Evolutionary conservation across 2,329 filamentous ascomycete genomes (phyloP).

Genomic region (Microsporum canis): DNA sequence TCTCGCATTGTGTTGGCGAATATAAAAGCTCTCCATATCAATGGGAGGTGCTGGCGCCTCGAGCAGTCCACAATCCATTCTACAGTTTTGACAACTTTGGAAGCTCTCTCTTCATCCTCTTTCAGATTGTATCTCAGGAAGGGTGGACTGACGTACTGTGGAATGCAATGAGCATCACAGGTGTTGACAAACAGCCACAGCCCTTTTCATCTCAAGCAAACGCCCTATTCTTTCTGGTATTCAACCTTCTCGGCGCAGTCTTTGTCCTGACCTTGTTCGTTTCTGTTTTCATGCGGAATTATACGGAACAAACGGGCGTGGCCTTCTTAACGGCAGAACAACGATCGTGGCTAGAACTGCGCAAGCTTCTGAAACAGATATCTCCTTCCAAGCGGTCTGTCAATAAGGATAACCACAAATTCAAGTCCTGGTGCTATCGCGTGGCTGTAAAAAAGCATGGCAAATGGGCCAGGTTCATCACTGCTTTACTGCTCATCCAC

Average conservation of each 20-base stretch:
- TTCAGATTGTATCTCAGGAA: conserved; percentile 97
- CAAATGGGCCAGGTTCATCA: conserved; percentile 77
- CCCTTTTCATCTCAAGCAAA: conserved; percentile 65
- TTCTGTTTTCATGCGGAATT: conserved; percentile 99
- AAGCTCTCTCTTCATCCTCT: conserved; percentile 88
- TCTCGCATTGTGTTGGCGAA: conserved; percentile 74
- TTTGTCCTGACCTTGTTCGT: conserved; percentile 97
- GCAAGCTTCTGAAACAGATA: conserved; percentile 84
- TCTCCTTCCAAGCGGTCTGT: conserved; percentile 89
- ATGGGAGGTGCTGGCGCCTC: conserved; percentile 75
- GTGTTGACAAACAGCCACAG: conserved; percentile 59
- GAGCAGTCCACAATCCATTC: conserved; percentile 67
- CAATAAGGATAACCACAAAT: conserved; percentile 60
- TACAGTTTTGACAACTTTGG: conserved; percentile 94
- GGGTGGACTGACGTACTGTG: conserved; percentile 95
- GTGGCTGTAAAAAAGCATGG: conserved; percentile 89
- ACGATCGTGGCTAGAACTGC: conserved; percentile 87
- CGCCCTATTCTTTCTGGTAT: conserved; percentile 85
- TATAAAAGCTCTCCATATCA: conserved; percentile 64
- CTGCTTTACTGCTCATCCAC: conserved; percentile 67
- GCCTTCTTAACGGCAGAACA: conserved; percentile 93
- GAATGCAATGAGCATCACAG: conserved; percentile 69
- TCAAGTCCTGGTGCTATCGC: conserved; percentile 92
- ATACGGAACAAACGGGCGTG: conserved; percentile 95
- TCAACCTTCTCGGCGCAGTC: conserved; percentile 91